A percentile compares a stretch with the other conserved stretches of the same genome.
Conservation (phyloP, 2,329 filamentous ascomycete genomes). For the Penicillium sp. region DNA sequence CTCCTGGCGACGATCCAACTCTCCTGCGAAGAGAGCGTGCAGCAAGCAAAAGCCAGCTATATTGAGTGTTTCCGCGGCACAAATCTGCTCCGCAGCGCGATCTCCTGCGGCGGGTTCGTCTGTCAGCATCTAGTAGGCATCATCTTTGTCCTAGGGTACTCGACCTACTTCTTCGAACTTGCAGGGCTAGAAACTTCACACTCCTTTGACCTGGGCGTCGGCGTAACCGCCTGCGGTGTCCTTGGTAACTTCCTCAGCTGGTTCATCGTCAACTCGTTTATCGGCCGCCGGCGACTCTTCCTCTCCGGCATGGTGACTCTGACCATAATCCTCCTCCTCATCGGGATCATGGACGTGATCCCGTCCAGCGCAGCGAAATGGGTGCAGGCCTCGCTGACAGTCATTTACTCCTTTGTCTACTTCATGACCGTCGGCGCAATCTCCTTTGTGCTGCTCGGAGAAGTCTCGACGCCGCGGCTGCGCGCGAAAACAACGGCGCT, state of each 20-base stretch:
- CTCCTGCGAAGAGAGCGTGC: neutral
- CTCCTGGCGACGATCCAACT: neutral
- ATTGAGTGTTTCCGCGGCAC: neutral
- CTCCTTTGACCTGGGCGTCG: neutral
- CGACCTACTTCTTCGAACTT: constrained; percentile 1
- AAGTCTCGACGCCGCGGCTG: neutral
- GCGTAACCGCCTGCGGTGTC: neutral
- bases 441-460: neutral
- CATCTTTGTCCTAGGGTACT: constrained; percentile 4
- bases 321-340: neutral
- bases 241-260: neutral
- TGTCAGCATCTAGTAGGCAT: neutral
- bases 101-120: neutral
- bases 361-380: neutral
- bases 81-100: neutral
- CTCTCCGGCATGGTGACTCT: neutral
- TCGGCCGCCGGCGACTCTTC: neutral
- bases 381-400: neutral
- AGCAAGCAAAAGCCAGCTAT: neutral
- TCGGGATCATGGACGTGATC: neutral
- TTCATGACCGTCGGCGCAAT: neutral
- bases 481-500: neutral
- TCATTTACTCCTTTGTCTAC: neutral
- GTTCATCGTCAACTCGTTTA: neutral
- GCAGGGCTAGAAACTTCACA: neutral